Evolutionary conservation across 83 land plant genomes (phyloP), one percentile per base, ranked within the genome.

Genomic region (Picea abies): DNA sequence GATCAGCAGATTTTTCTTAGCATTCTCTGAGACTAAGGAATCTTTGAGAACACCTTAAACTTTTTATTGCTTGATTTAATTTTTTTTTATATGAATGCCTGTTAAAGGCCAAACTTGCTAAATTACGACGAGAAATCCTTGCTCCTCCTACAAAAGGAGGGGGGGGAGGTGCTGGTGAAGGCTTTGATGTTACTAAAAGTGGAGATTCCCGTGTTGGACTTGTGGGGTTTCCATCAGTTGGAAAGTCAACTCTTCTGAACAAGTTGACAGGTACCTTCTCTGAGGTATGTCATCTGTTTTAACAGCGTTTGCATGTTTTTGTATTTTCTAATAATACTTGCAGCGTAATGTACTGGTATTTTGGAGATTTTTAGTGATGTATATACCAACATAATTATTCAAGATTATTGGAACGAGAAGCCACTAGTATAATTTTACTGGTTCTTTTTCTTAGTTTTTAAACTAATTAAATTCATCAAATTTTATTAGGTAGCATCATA

Each of bases 161-260:
- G 22, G 90, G 90, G 29, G 98, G 90, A 79, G 99, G 98, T 66
- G 97, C 96, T 78, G 99, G 99, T 61, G 99, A 98, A 81, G 99
- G 99, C 26, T 98, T 98, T 92, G 99, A 98, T 88, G 99, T 96
- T 26, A 98, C 99, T 58, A 98, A 98, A 85, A 98, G 99, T 91
- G 99, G 99, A 68, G 99, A 98, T 89, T 85, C 99, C n/a, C 92
- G 99, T 79, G 99, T 98, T 71, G 99, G 99, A 25, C 93, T 98
- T 12, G 99, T 98, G 19, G 99, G 99, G 5, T 98, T 98, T 70
- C 99, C 99, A 15, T 98, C 99, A 29, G 99, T 98, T 84, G 99
- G 99, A 60, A 98, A 98, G 80, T 98, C 99, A n/a, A 98, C 99
- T 4, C 92, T 98, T 20, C 82, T 98, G 16, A 98, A 98, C 86